Evolutionary conservation across 352 stramenopile genomes (phyloP), one percentile per base, ranked within the genome.

Genomic region (Pythium brachiatum): DNA sequence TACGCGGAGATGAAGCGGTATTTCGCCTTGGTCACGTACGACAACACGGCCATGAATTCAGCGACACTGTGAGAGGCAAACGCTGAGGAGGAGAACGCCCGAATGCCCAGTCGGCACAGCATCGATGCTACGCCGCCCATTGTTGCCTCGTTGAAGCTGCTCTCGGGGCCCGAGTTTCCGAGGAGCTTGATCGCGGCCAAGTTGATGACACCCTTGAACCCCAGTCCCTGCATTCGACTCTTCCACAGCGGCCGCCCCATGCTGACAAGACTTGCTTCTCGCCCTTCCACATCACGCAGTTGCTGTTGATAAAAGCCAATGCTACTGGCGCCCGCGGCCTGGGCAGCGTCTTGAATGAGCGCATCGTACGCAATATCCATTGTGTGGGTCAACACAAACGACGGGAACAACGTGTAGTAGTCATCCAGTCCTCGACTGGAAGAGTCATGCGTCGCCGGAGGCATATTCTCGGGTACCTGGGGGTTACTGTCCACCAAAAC

Each of bases 341-440:
- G 4, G 13, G 18, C 21, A 31, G 9, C 11, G 7, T 29, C 21
- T 34, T 53, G 15, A 21, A 46, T 9, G 16, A 32, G 23, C n/a
- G 23, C 23, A 26, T 57, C 46, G 13, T 53, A 51, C n/a, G 34
- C 41, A 15, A 63, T 36, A 43, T 78, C 71, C 52, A 78, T 72
- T 15, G 62, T 72, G 18, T 72, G 27, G 0, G 68, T 82, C 68
- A 88, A 71, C 50, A 89, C 53, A 60, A 90, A 83, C 62, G 80
- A 69, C 60, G 83, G 81, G 72, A 94, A 76, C 11, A 72, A 67
- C 61, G 86, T 81, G 86, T 79, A 60, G 70, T 71, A 89, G 74
- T 74, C 87, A 83, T 87, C 23, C 48, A 20, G 21, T 20, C 16
- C 50, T 13, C 34, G 55, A 46, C 29, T 29, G 8, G 16, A 41